Conservation (phyloP, 495 filamentous ascomycete genomes). For the Aspergillus diversus region DNA sequence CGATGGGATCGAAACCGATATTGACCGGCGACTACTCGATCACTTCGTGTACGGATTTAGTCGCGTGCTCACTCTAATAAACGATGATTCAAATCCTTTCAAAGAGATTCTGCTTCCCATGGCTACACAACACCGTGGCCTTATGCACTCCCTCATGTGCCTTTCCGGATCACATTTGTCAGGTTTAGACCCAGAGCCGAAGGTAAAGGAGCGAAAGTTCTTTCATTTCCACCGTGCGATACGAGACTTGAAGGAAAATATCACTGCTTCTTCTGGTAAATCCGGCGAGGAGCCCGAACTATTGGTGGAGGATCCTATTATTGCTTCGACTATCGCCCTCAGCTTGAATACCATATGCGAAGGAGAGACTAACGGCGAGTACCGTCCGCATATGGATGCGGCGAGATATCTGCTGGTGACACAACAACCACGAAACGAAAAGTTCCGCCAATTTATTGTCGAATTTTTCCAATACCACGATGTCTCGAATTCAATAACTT, state of each 20-base stretch:
- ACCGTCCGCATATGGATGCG: slow-evolving; percentile 78
- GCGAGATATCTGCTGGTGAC: slow-evolving; percentile 71
- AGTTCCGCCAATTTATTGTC: slow-evolving; percentile 79
- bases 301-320: slow-evolving; percentile 57
- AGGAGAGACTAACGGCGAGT: slow-evolving; percentile 75
- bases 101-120: slow-evolving; percentile 86
- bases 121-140: slow-evolving; percentile 77
- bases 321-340: slow-evolving; percentile 83
- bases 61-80: slow-evolving; percentile 79
- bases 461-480: slow-evolving; percentile 95
- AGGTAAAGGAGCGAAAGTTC: slow-evolving; percentile 49
- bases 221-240: slow-evolving; percentile 54
- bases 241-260: slow-evolving; percentile 49
- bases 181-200: slow-evolving; percentile 49
- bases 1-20: slow-evolving; percentile 81
- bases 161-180: slow-evolving; percentile 81
- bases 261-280: slow-evolving; percentile 37
- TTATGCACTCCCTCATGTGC: slow-evolving; percentile 93
- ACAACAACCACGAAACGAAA: slow-evolving; percentile 61
- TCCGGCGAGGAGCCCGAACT: slow-evolving; percentile 37
- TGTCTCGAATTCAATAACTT: slow-evolving; percentile 78
- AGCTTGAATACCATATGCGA: slow-evolving; percentile 80
- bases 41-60: slow-evolving; percentile 85
- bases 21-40: slow-evolving; percentile 82
- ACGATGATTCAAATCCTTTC: slow-evolving; percentile 85